phyloP scores from a whole-genome alignment of 345 rosid genomes.

The Moricandia moricandioides region DNA sequence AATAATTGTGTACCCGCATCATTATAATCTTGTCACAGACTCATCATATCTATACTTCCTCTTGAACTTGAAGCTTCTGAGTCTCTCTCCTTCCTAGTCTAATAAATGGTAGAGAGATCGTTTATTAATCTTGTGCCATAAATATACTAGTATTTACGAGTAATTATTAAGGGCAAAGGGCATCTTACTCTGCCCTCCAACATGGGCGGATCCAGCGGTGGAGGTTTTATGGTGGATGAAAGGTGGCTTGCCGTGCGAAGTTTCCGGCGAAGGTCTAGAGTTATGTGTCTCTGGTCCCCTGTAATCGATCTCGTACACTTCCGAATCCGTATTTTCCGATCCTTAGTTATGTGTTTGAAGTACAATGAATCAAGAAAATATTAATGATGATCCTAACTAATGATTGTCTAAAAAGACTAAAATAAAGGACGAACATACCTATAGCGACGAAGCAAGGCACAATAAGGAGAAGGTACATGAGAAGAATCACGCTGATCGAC shows the following conservation, averaged over 20 bases:
- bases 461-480: slow-evolving; percentile 19
- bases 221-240: slow-evolving; percentile 37
- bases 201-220: slow-evolving; percentile 23
- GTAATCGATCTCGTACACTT: slow-evolving; percentile 37
- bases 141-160: neutral
- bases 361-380: neutral
- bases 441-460: slow-evolving; percentile 19
- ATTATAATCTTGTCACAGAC: slow-evolving; percentile 2
- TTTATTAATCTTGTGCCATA: neutral
- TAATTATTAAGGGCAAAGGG: neutral
- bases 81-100: slow-evolving; percentile 21
- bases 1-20: slow-evolving; percentile 12
- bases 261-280: slow-evolving; percentile 38
- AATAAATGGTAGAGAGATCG: neutral
- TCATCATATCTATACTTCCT: slow-evolving; percentile 2
- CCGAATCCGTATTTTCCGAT: slow-evolving; percentile 13
- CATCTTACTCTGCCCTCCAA: slow-evolving; percentile 30
- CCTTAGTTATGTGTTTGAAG: neutral
- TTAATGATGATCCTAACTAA: neutral
- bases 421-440: slow-evolving; percentile 22
- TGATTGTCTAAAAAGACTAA: neutral
- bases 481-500: slow-evolving; percentile 17
- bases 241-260: slow-evolving; percentile 33
- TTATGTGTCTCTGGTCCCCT: slow-evolving; percentile 44
- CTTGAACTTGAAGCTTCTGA: slow-evolving; percentile 10